phyloP scores from a whole-genome alignment of 2,329 filamentous ascomycete species.

The Ceratocystis eucalypticola region DNA sequence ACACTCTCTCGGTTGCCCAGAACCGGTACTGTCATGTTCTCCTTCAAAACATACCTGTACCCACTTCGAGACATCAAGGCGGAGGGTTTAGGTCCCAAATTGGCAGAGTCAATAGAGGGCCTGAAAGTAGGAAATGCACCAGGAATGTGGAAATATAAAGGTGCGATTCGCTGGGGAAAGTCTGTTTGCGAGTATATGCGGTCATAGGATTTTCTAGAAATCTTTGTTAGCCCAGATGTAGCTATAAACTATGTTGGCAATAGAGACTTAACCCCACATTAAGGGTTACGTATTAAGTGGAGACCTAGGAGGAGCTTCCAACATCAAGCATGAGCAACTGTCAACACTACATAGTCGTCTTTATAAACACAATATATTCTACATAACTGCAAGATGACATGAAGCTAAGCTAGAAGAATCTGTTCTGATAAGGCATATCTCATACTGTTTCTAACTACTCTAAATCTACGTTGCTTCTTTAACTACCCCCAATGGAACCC shows the following conservation, averaged over 20 bases:
- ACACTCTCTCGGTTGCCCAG: conserved; percentile 37
- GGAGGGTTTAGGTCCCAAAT: conserved; percentile 34
- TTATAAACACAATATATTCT: not conserved
- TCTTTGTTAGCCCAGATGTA: too few relatives aligned
- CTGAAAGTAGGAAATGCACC: conserved; percentile 37
- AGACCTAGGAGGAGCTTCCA: not conserved
- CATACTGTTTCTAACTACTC: not conserved
- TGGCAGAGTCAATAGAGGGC: conserved; percentile 42
- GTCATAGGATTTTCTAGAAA: conserved; percentile 18
- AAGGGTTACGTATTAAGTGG: not conserved
- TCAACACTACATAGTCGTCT: not conserved
- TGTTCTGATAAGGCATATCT: not conserved
- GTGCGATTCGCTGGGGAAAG: conserved; percentile 35
- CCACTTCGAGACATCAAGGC: conserved; percentile 35
- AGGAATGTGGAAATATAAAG: conserved; percentile 42
- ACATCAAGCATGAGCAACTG: not conserved
- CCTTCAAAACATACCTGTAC: conserved; percentile 44
- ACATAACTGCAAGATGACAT: not conserved
- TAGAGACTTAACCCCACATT: not conserved
- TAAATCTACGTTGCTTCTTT: not conserved
- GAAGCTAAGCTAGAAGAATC: not conserved
- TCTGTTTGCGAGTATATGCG: conserved; percentile 35
- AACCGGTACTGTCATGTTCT: conserved; percentile 37
- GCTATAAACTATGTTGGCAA: not conserved
- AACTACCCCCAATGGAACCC: conserved; percentile 12